These are phyloP conservation scores for Tolypocladium endophyticum DNA, from an alignment of 2,329 filamentous ascomycete genomes.

Conservation along the genomic window DNA sequence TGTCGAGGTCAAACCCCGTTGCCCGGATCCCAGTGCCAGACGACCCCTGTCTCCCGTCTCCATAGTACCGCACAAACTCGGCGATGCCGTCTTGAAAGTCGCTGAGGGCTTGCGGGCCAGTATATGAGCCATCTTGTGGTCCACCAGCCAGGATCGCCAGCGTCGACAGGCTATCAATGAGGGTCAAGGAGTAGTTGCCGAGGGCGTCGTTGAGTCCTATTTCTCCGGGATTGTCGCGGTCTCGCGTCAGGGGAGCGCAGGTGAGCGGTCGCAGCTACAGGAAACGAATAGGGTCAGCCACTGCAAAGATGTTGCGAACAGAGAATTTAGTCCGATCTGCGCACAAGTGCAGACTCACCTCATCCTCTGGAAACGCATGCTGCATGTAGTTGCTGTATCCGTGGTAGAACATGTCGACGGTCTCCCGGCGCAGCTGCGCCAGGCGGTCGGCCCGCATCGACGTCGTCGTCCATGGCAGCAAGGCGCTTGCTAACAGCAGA, in stretches of 20 bases:
- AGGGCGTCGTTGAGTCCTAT: slow-evolving; percentile 90
- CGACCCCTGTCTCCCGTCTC: slow-evolving; percentile 64
- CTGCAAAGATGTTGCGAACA: neutral
- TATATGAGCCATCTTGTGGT: slow-evolving; percentile 30
- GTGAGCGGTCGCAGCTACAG: slow-evolving; percentile 69
- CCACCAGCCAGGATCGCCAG: slow-evolving; percentile 83
- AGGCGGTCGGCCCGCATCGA: slow-evolving; percentile 48
- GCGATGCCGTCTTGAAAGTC: slow-evolving; percentile 75
- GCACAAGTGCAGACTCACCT: slow-evolving; percentile 33
- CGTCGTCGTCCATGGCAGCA: slow-evolving; percentile 29
- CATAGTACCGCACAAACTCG: slow-evolving; percentile 71
- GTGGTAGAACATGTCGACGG: slow-evolving; percentile 85
- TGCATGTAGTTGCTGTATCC: slow-evolving; percentile 92
- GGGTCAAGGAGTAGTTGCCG: slow-evolving; percentile 90
- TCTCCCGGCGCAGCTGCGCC: slow-evolving; percentile 45
- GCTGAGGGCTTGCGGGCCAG: slow-evolving; percentile 39
- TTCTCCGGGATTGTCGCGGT: slow-evolving; percentile 66
- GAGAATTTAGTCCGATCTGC: neutral
- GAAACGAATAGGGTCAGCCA: slow-evolving; percentile 4
- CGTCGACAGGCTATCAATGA: slow-evolving; percentile 91
- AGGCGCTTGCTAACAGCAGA: slow-evolving; percentile 14
- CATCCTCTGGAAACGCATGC: slow-evolving; percentile 91
- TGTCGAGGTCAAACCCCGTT: slow-evolving; percentile 85
- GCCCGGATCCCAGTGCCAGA: slow-evolving; percentile 61
- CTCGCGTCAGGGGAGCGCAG: slow-evolving; percentile 75